Evolutionary conservation across 306 rosid species (phyloP).

Genomic region (Morella rubra): DNA sequence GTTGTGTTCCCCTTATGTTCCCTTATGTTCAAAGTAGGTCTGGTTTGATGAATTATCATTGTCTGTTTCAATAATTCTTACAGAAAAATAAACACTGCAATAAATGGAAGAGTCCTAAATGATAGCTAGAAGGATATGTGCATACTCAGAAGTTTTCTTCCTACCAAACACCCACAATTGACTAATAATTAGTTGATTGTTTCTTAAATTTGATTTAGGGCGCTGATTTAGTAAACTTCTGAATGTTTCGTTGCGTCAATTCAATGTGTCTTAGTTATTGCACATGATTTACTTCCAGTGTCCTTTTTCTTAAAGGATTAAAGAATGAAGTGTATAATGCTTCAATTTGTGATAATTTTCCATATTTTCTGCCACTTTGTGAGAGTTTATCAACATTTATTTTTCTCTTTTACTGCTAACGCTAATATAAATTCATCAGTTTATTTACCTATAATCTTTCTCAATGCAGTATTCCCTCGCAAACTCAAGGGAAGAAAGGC

Average conservation of each 20-base stretch:
- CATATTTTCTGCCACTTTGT: slow-evolving; percentile 14
- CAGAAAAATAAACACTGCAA: neutral
- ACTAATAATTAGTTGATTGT: neutral
- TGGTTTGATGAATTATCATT: neutral
- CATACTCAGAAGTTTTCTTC: neutral
- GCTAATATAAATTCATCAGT: neutral
- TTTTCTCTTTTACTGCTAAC: neutral
- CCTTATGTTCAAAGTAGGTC: too few relatives aligned
- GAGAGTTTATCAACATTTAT: neutral
- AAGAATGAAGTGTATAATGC: slow-evolving; percentile 9
- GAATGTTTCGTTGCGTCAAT: slow-evolving; percentile 21
- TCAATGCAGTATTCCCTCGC: slow-evolving; percentile 85
- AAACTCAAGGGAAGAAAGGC: slow-evolving; percentile 83
- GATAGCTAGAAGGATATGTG: neutral
- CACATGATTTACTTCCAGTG: neutral
- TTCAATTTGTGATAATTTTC: neutral
- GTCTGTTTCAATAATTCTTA: neutral
- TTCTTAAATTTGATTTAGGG: neutral
- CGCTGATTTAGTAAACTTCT: neutral
- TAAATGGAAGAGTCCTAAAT: neutral
- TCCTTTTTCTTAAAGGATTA: slow-evolving; percentile 1
- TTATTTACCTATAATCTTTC: slow-evolving; percentile 4
- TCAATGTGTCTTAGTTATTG: slow-evolving; percentile 9
- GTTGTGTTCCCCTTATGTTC: too few relatives aligned
- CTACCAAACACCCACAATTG: neutral